Evolutionary conservation across 805 yeast genomes (phyloP).

Genomic region (Metschnikowia chrysomelidarum): DNA sequence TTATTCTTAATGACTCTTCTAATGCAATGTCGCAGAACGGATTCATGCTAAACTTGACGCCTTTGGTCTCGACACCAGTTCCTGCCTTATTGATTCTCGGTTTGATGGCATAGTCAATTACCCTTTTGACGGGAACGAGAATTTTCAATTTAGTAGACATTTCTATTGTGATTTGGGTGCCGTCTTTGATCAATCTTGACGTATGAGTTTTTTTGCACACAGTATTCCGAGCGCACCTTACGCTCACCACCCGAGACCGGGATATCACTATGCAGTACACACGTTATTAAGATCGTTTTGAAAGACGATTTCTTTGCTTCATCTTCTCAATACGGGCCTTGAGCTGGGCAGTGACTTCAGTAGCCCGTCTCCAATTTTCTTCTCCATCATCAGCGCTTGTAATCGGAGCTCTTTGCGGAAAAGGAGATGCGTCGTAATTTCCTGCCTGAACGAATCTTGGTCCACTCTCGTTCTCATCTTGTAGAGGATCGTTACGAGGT

Average conservation of each 20-base stretch:
- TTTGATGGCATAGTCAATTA: constrained; percentile 88
- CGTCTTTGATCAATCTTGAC: not conserved
- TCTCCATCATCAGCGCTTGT: constrained; percentile 33
- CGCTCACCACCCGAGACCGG: constrained; percentile 11
- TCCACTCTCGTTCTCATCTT: not conserved
- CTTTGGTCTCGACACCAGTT: constrained; percentile 82
- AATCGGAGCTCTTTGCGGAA: not conserved
- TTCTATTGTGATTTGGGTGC: constrained; percentile 1
- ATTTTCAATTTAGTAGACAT: constrained; percentile 54
- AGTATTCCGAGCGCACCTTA: constrained; percentile 4
- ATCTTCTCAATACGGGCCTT: constrained; percentile 86
- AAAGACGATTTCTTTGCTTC: constrained; percentile 56
- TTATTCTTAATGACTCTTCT: constrained; percentile 86
- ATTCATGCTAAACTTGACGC: constrained; percentile 88
- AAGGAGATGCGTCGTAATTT: not conserved
- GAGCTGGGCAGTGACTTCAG: constrained; percentile 82
- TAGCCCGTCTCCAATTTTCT: constrained; percentile 86
- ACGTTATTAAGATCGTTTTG: constrained; percentile 2
- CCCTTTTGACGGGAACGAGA: constrained; percentile 92
- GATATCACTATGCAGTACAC: constrained; percentile 10
- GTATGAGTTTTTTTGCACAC: constrained; percentile 4
- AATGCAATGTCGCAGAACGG: constrained; percentile 98
- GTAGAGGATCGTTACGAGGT: not conserved
- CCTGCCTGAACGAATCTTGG: not conserved
- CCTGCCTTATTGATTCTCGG: constrained; percentile 88